Evolutionary conservation across 805 yeast species (phyloP).

Genomic region (Myxozyma geophila): DNA sequence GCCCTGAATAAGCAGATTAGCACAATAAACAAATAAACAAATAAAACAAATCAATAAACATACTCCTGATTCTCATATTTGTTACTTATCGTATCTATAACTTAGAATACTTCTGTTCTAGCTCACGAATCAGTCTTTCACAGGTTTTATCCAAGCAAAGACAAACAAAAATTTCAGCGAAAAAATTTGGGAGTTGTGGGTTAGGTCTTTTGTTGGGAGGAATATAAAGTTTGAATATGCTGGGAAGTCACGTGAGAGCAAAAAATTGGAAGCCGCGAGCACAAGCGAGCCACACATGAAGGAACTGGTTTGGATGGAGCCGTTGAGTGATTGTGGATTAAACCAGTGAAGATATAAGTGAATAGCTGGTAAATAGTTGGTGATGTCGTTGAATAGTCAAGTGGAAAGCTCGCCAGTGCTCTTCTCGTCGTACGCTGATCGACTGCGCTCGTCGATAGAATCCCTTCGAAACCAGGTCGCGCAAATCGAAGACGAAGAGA

Average conservation of each 20-base stretch:
- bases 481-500: conserved; percentile 9
- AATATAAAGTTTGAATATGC: conserved; percentile 7
- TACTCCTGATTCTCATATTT: conserved; percentile 30
- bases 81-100: background rate
- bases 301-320: too few relatives aligned
- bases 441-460: conserved; percentile 14
- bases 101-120: too few relatives aligned
- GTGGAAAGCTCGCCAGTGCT: background rate
- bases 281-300: too few relatives aligned
- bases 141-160: background rate
- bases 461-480: conserved; percentile 8
- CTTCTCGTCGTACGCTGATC: conserved; percentile 19
- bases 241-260: background rate
- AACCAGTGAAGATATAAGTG: background rate
- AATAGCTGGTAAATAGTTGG: background rate
- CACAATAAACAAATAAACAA: background rate
- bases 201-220: conserved; percentile 12
- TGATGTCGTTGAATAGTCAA: background rate
- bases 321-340: too few relatives aligned
- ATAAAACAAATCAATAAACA: background rate
- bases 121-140: background rate
- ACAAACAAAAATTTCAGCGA: background rate
- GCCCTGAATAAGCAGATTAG: conserved; percentile 46
- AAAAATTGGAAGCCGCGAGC: background rate
- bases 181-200: conserved; percentile 15